phyloP scores from a whole-genome alignment of 129 eudicot species.

The Saposhnikovia divaricata region DNA sequence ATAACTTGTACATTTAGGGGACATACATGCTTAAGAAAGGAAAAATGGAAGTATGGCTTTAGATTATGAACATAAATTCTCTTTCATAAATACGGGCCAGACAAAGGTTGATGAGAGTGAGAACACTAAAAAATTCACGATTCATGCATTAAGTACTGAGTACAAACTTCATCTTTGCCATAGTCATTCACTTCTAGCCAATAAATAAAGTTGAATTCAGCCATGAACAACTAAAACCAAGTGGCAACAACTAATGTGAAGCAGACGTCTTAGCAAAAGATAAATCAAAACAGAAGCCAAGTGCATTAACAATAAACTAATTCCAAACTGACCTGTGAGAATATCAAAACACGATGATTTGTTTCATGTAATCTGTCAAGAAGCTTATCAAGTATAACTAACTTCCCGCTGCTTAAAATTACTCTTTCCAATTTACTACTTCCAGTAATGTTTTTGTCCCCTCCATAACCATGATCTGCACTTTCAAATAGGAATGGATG shows the following conservation, averaged over 20 bases:
- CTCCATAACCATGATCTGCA: conserved; percentile 99
- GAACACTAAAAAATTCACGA: neutral
- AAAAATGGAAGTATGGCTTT: neutral
- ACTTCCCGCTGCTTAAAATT: conserved; percentile 91
- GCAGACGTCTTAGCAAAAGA: neutral
- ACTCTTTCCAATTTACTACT: conserved; percentile 85
- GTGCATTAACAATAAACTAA: neutral
- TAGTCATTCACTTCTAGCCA: neutral
- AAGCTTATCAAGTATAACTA: conserved; percentile 90
- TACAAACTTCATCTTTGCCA: neutral
- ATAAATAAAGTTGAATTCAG: neutral
- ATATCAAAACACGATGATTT: conserved; percentile 91
- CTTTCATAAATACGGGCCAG: neutral
- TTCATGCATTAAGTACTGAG: neutral
- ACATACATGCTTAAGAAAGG: neutral
- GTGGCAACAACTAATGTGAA: neutral
- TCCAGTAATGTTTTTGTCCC: conserved; percentile 66
- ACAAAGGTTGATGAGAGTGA: neutral
- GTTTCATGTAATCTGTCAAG: conserved; percentile 84
- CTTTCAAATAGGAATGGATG: conserved; percentile 98
- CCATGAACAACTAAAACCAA: neutral
- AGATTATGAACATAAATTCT: neutral
- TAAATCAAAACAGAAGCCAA: neutral
- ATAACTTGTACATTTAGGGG: neutral
- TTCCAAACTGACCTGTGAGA: conserved; percentile 70